Evolutionary conservation across 2,329 filamentous ascomycete species (phyloP).

Genomic region (Chrysoporthe austroafricana): DNA sequence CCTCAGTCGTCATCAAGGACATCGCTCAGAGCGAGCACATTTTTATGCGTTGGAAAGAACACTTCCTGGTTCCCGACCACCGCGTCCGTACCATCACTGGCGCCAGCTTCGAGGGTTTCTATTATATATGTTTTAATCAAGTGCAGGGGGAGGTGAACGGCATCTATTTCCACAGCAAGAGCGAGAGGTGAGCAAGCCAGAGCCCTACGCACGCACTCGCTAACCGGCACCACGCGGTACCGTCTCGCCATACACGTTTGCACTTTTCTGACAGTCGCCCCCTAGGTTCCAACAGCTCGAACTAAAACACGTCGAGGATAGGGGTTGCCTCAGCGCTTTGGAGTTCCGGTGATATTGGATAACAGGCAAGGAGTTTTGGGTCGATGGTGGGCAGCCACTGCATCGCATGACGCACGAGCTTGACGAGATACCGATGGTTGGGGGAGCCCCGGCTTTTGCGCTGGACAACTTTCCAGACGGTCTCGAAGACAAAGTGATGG

Average conservation of each 20-base stretch:
- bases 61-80: slow-evolving; percentile 95
- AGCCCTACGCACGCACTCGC: not conserved
- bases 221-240: not conserved
- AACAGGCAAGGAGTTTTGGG: slow-evolving; percentile 20
- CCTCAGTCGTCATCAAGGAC: slow-evolving; percentile 64
- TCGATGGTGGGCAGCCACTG: slow-evolving; percentile 3
- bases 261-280: slow-evolving; percentile 13
- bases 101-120: slow-evolving; percentile 97
- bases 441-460: slow-evolving; percentile 1
- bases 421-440: slow-evolving; percentile 19
- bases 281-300: slow-evolving; percentile 88
- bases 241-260: slow-evolving; percentile 5
- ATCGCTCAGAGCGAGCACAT: slow-evolving; percentile 82
- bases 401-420: slow-evolving; percentile 19
- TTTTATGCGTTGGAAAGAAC: slow-evolving; percentile 99
- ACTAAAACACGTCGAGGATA: slow-evolving; percentile 83
- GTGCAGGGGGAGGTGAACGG: slow-evolving; percentile 82
- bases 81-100: slow-evolving; percentile 87
- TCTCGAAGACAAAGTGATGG: not conserved
- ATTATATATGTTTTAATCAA: slow-evolving; percentile 99
- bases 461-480: slow-evolving; percentile 4
- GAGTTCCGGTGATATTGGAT: slow-evolving; percentile 65
- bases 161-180: slow-evolving; percentile 98
- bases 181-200: slow-evolving; percentile 77
- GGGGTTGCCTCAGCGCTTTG: slow-evolving; percentile 80